Evolutionary conservation across 495 filamentous ascomycete genomes (phyloP), one percentile per base, ranked within the genome.

Genomic region (Acidiella bohemica): DNA sequence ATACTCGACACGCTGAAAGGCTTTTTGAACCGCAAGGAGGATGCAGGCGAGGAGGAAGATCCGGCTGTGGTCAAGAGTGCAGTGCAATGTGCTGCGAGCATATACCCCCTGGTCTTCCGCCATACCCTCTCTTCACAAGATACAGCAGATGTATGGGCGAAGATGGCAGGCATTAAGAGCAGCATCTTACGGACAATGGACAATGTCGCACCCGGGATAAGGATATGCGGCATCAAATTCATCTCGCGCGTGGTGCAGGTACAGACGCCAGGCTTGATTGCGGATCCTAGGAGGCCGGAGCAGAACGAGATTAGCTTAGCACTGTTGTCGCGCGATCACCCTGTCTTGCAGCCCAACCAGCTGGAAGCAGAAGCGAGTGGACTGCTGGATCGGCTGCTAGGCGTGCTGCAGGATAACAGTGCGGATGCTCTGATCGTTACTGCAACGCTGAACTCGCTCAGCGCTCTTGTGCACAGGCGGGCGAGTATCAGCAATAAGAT

Each of bases 161-260:
- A 74, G 30, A 94, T 95, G 74, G 70, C 72, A 34, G 68, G 76
- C 9, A 90, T 96, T 61, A 97, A 97, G 63, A 74, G 77, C 14
- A 81, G 78, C 36, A 87, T 97, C 41, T 59, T 95, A 43, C 75
- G 70, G 33, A 73, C 86, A 56, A 94, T 87, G 90, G 90, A 96
- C 60, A 68, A 67, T 17, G 84, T 83, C 8, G 66, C 73, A 3
- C 66, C 74, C 7, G 76, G 82, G 0, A 74, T 96, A 31, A 80
- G 78, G 54, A 71, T 95, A 54, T 88, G 84, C 67, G 95, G 90
- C 60, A 81, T 95, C 68, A 97, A 97, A 57, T 96, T 97, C 54
- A 77, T 82, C 12, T 87, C 96, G 64, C 73, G 83, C 19, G 84
- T 96, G 25, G 81, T 97, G 30, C 79, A 93, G 39, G 79, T 84